Percentiles rank a stretch among this genome's conserved stretches.
phyloP scores from a whole-genome alignment of 1,139 yeast species.

The Candida albicans region DNA sequence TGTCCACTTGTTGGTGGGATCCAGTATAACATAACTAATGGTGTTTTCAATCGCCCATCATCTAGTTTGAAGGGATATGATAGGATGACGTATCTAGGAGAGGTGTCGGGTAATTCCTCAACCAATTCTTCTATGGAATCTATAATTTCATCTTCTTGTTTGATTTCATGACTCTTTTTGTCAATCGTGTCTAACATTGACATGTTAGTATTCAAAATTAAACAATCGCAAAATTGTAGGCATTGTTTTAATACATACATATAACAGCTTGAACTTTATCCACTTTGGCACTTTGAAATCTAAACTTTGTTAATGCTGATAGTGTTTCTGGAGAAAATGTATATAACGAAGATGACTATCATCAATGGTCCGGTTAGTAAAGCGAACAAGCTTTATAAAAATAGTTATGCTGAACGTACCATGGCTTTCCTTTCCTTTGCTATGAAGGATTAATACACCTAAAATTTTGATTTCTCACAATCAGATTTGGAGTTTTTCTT shows the following conservation, averaged over 20 bases:
- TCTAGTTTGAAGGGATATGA: conserved; percentile 70
- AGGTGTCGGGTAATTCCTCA: conserved; percentile 79
- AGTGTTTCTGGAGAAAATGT: conserved; percentile 66
- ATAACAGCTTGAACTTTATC: conserved; percentile 63
- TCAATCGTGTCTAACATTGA: conserved; percentile 47
- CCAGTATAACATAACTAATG: conserved; percentile 80
- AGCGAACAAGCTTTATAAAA: background rate
- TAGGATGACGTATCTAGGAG: conserved; percentile 72
- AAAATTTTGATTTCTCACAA: too few relatives aligned
- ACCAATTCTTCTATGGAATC: conserved; percentile 56
- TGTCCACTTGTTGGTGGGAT: conserved; percentile 82
- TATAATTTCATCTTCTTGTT: conserved; percentile 45
- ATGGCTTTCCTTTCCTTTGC: too few relatives aligned
- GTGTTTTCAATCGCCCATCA: conserved; percentile 75
- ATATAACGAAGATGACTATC: conserved; percentile 52
- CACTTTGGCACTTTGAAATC: conserved; percentile 70
- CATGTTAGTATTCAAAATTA: conserved; percentile 14
- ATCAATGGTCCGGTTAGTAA: conserved; percentile 8
- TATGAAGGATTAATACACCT: too few relatives aligned
- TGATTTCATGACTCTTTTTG: conserved; percentile 55
- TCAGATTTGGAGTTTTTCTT: background rate
- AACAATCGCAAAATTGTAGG: background rate
- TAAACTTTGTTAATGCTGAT: conserved; percentile 62
- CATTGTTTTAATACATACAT: conserved; percentile 34
- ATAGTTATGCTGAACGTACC: background rate